Evolutionary conservation across 768 basidiomycete genomes (phyloP), one percentile per base, ranked within the genome.

Genomic region (Agaricus subrufescens): DNA sequence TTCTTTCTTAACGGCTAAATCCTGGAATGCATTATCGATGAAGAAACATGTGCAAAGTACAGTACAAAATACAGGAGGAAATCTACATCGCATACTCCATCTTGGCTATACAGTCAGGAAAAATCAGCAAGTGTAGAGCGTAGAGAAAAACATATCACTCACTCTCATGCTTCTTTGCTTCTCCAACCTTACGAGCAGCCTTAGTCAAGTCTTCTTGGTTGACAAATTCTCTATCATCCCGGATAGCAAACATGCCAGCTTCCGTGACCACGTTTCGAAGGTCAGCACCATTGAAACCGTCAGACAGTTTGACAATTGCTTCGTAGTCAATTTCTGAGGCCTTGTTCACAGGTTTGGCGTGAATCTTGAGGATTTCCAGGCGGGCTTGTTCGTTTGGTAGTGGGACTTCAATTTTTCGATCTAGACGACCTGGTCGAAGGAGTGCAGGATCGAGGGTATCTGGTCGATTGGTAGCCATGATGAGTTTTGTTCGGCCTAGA

Each of bases 391-490:
- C 97, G 65, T 99, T 98, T 1, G 97, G 97, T 47, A 98, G 77
- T 8, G 96, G 95, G 49, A 99, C 91, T 75, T 98, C 96, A 60
- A 99, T 96, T 74, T 98, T 98, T 46, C 96, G 82, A 71, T 99
- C 97, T 40, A 99, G 77, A 51, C 97, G 89, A 45, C 97, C 97
- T 7, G 96, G 96, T 52, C 96, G 91, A 54, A 99, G 80, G 25
- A 99, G 84, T 12, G 96, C 96, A 12, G 97, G 97, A 72, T 98
- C 97, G 34, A 98, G 83, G 1, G 95, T 98, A 70, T 99, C 97
- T 0, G 97, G 97, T 66, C 97, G 81, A 76, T 98, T 99, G 26
- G 97, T 99, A n/a, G 97, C 97, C 93, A 98, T 98, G 70, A 99
- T 99, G 52, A 98, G 82, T 72, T 98, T 98, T 34, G 95, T 98